Conservation (phyloP, 305 asterid species). For the Fraxinus albicans region DNA sequence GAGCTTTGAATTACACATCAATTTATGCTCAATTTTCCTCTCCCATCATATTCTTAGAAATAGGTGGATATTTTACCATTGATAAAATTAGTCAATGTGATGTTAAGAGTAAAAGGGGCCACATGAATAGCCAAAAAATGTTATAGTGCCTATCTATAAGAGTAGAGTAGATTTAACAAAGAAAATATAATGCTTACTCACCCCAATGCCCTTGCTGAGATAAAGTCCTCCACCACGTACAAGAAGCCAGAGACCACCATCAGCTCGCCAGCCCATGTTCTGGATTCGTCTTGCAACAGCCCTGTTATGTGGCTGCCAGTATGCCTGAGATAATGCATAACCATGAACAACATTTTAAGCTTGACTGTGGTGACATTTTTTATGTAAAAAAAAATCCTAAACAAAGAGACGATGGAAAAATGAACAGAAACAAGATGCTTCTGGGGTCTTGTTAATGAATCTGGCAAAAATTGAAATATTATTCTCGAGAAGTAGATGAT, state of each 20-base stretch:
- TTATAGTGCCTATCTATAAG: not conserved
- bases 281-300: slow-evolving; percentile 94
- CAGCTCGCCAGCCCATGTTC: slow-evolving; percentile 99
- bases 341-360: slow-evolving; percentile 14
- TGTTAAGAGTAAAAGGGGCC: not conserved
- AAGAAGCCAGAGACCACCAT: slow-evolving; percentile 99
- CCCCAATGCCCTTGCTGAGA: slow-evolving; percentile 98
- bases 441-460: not conserved
- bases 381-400: not conserved
- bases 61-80: not conserved
- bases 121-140: not conserved
- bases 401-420: not conserved
- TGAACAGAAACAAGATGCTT: not conserved
- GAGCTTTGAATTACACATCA: not conserved
- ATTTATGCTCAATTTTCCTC: not conserved
- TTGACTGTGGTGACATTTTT: slow-evolving; percentile 14
- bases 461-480: not conserved
- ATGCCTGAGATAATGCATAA: slow-evolving; percentile 54
- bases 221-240: slow-evolving; percentile 98
- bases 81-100: not conserved
- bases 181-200: slow-evolving; percentile 33
- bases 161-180: not conserved
- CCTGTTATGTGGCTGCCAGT: slow-evolving; percentile 98
- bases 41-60: not conserved
- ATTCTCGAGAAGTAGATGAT: not conserved